Percentiles rank a stretch among this genome's conserved stretches.
Conservation (phyloP, 805 yeast species). For the Yarrowia deformans region DNA sequence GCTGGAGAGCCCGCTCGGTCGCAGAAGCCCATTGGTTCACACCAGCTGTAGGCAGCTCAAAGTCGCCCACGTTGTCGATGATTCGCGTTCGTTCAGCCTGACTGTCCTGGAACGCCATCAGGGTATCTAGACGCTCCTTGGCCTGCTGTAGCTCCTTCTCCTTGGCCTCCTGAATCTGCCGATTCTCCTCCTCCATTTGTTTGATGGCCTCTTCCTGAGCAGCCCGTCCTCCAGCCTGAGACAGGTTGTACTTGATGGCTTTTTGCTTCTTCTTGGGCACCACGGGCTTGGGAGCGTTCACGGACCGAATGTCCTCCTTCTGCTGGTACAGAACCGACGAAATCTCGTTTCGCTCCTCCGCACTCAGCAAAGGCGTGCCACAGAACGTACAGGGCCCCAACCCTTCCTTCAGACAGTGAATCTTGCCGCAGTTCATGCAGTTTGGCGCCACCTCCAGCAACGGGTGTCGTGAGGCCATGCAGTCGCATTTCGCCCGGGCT, state of each 20-base stretch:
- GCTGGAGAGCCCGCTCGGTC: conserved; percentile 82
- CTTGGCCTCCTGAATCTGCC: conserved; percentile 20
- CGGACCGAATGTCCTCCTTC: conserved; percentile 52
- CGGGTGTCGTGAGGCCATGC: conserved; percentile 90
- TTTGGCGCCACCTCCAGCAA: conserved; percentile 90
- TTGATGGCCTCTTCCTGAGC: conserved; percentile 30
- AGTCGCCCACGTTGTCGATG: conserved; percentile 92
- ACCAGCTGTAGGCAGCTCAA: conserved; percentile 65
- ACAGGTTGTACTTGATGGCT: conserved; percentile 34
- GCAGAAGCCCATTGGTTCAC: conserved; percentile 81
- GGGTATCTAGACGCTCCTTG: conserved; percentile 70
- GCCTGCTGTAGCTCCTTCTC: conserved; percentile 44
- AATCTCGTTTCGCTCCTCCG: conserved; percentile 65
- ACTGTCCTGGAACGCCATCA: conserved; percentile 81
- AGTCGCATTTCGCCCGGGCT: conserved; percentile 63
- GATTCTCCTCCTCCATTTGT: conserved; percentile 43
- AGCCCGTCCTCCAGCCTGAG: conserved; percentile 28
- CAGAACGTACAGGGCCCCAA: conserved; percentile 89
- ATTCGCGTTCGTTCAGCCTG: conserved; percentile 90
- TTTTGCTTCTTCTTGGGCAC: conserved; percentile 45
- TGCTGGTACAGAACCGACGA: conserved; percentile 66
- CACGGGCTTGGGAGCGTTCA: conserved; percentile 6
- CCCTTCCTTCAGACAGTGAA: conserved; percentile 90
- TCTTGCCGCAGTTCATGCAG: conserved; percentile 92
- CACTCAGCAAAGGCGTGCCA: conserved; percentile 67